phyloP scores from a whole-genome alignment of 371 early-diverging fungal species.

The Synchytrium microbalum region DNA sequence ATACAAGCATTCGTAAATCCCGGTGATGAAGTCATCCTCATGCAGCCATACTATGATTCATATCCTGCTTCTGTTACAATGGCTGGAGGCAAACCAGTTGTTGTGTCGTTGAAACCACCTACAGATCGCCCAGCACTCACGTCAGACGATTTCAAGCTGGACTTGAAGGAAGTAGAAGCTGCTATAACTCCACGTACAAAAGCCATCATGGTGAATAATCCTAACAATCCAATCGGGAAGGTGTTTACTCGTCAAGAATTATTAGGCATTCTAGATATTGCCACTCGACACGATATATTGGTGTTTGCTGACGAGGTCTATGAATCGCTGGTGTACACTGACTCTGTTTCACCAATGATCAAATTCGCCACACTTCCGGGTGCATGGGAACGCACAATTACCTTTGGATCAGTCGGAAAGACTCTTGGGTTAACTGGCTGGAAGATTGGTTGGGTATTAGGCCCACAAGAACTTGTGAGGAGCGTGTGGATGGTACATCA shows the following conservation, averaged over 20 bases:
- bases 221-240: conserved; percentile 78
- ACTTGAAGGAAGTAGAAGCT: conserved; percentile 68
- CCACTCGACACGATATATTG: conserved; percentile 72
- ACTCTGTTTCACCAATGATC: conserved; percentile 35
- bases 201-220: conserved; percentile 89
- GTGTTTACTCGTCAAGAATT: conserved; percentile 25
- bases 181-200: conserved; percentile 71
- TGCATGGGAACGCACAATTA: conserved; percentile 87
- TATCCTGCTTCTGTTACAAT: conserved; percentile 68
- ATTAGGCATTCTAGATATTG: conserved; percentile 56
- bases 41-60: conserved; percentile 92
- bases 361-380: conserved; percentile 64
- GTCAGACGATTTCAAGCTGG: conserved; percentile 72
- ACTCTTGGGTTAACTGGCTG: conserved; percentile 94
- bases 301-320: conserved; percentile 90
- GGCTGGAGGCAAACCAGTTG: conserved; percentile 82
- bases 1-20: conserved; percentile 69
- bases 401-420: conserved; percentile 91
- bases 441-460: conserved; percentile 93
- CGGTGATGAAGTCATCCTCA: conserved; percentile 82
- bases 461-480: conserved; percentile 64
- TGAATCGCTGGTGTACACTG: conserved; percentile 79
- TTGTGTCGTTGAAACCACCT: conserved; percentile 66
- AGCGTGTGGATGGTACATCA: conserved; percentile 81
- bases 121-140: conserved; percentile 16